Conservation (phyloP, 2,329 filamentous ascomycete species). For the Coniochaeta ligniaria region DNA sequence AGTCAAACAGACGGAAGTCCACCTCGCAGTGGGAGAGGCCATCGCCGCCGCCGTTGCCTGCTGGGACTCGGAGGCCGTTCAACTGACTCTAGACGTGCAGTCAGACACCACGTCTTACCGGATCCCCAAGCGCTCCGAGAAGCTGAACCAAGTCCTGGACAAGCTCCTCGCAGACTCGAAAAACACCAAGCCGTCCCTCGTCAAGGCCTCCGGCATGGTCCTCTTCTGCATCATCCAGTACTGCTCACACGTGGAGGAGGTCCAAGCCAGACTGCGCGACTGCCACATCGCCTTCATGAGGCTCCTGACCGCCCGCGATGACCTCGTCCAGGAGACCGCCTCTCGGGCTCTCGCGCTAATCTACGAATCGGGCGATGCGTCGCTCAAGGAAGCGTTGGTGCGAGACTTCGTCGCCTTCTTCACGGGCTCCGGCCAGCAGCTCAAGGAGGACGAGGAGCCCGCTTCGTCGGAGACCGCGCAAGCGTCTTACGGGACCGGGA, state of each 20-base stretch:
- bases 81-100: slow-evolving; percentile 70
- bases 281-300: slow-evolving; percentile 84
- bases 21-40: slow-evolving; percentile 87
- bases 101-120: slow-evolving; percentile 26
- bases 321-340: slow-evolving; percentile 92
- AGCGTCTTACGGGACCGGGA: slow-evolving; percentile 82
- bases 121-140: slow-evolving; percentile 28
- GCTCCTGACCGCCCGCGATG: slow-evolving; percentile 80
- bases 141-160: slow-evolving; percentile 51
- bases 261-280: slow-evolving; percentile 68
- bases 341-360: slow-evolving; percentile 86
- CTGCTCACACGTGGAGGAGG: slow-evolving; percentile 68
- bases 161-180: slow-evolving; percentile 73
- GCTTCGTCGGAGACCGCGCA: slow-evolving; percentile 62
- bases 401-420: slow-evolving; percentile 85
- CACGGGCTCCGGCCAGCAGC: slow-evolving; percentile 64
- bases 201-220: slow-evolving; percentile 94
- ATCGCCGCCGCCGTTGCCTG: slow-evolving; percentile 69
- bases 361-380: slow-evolving; percentile 83
- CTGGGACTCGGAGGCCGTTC: slow-evolving; percentile 77
- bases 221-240: slow-evolving; percentile 86
- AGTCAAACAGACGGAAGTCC: slow-evolving; percentile 76
- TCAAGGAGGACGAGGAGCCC: slow-evolving; percentile 74
- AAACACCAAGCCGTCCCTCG: slow-evolving; percentile 78
- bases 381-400: slow-evolving; percentile 74